Evolutionary conservation across 495 filamentous ascomycete genomes (phyloP), one percentile per base, ranked within the genome.

Genomic region (Neurospora sp.): DNA sequence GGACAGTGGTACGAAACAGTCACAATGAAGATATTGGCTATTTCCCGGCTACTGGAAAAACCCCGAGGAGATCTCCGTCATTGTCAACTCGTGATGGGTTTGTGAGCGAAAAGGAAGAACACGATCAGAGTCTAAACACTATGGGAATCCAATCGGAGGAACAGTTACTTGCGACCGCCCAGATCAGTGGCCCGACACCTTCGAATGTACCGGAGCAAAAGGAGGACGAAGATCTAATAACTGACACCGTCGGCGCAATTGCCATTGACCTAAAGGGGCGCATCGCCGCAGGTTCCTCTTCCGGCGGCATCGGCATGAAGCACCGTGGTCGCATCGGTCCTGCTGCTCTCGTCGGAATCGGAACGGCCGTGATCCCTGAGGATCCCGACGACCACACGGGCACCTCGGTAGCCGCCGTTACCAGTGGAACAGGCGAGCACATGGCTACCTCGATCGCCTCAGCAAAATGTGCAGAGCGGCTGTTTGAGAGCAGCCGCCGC

Each of bases 281-380:
- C 68, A 97, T 99, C 78, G 96, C 96, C 6, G 96, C 95, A 10
- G 96, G 92, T n/a, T 97, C 96, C 4, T 98, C 96, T 8, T 99
- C 96, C 68, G 96, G 96, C n/a, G 96, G 96, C 8, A 98, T 98
- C 74, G 96, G 96, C 18, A 97, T 99, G 94, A 99, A 99, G 77
- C 94, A 96, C 81, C 87, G 88, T 68, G 96, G 96, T 35, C 90
- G 96, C 59, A 86, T 97, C 76, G 96, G 96, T 4, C 96, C 96
- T 41, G 96, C 96, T 31, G 96, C 96, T 8, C 85, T 99, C 14
- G 92, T 98, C 27, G 95, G 95, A 12, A 87, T 99, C 70, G 96
- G 96, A 53, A 94, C 94, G 18, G 89, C 91, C 70, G 91, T 98
- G 12, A 86, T 96, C n/a, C 94, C 94, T 0, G 81, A 85, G 16